phyloP scores from a whole-genome alignment of 2,329 filamentous ascomycete species.

The Juglanconis oblonga region DNA sequence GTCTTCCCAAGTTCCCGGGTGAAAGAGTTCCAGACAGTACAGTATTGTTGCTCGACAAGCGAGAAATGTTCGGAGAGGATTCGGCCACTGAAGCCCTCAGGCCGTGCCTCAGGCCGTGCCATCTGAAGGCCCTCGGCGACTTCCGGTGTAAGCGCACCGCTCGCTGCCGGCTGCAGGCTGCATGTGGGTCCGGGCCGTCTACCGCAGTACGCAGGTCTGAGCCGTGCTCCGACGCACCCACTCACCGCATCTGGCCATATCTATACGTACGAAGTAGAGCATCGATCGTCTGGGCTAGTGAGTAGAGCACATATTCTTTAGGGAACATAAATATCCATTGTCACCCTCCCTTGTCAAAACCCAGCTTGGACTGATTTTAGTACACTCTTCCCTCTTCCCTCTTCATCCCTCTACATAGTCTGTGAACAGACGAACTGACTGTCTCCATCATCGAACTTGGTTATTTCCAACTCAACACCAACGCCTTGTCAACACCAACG shows the following conservation, averaged over 20 bases:
- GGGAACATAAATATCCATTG: neutral
- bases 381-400: neutral
- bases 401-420: neutral
- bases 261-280: neutral
- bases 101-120: neutral
- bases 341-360: neutral
- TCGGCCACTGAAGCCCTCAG: too few species aligned
- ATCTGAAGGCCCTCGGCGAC: constrained; percentile 24
- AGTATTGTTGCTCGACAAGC: neutral
- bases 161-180: constrained; percentile 17
- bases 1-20: neutral
- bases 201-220: constrained; percentile 6
- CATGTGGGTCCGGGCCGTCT: constrained; percentile 17
- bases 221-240: neutral
- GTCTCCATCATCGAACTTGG: neutral
- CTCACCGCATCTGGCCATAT: neutral
- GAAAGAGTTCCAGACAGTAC: neutral
- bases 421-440: neutral
- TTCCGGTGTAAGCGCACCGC: constrained; percentile 24
- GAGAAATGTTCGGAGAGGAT: neutral
- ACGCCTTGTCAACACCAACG: too few species aligned
- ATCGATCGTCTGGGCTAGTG: neutral
- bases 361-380: neutral
- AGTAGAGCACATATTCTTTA: neutral
- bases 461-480: too few species aligned